Base-by-base conservation (phyloP, 2,329 filamentous ascomycete genomes). In the Aspergillus proliferans region DNA sequence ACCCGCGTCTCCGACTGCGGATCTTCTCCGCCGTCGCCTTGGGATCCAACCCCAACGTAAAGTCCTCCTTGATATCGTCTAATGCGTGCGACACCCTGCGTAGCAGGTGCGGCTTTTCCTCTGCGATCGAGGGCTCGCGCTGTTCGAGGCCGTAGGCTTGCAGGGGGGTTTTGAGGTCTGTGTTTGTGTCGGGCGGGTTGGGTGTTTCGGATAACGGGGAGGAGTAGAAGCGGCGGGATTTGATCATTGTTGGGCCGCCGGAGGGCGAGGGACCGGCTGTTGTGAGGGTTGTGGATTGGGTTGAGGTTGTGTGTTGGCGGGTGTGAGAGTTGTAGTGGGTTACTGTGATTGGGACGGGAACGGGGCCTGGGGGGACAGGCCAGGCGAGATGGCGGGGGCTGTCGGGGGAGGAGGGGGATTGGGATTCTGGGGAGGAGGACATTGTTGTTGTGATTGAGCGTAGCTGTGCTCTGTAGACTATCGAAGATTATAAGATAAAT, bases 31-130 rank as follows among this genome's bases (percentile, higher is more conserved):
- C 52, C 15, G 54, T 55, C 47, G 47, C 48, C 24, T 50, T 51
- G 7, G 57, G 50, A 43, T 60, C 57, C 6, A 64, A 46, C 28
- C 63, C 55, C 10, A 61, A 51, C 8, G 62, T 54, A 18, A 65
- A 53, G 47, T 68, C 64, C 48, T 68, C 65, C 24, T 62, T 64
- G 50, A 67, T 67, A 45, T 67, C 65, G 48, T 61, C 65, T 40
- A 69, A 62, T 40, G 62, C 65, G 48, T 67, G 58, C n/a, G 66
- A 69, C 45, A 69, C 56, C 36, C 66, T 60, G 40, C 52, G 57
- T 21, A 68, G 46, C 15, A 65, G 56, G 22, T 58, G 60, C 28
- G 61, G 62, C 22, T 45, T 44, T 34, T 57, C 59, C 39, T 63
- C 55, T 21, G 49, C 43, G 47, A 68, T 61, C 5, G 66, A 69